Evolutionary conservation across 1,139 yeast species (phyloP).

Genomic region (Protomyces pachydermus): DNA sequence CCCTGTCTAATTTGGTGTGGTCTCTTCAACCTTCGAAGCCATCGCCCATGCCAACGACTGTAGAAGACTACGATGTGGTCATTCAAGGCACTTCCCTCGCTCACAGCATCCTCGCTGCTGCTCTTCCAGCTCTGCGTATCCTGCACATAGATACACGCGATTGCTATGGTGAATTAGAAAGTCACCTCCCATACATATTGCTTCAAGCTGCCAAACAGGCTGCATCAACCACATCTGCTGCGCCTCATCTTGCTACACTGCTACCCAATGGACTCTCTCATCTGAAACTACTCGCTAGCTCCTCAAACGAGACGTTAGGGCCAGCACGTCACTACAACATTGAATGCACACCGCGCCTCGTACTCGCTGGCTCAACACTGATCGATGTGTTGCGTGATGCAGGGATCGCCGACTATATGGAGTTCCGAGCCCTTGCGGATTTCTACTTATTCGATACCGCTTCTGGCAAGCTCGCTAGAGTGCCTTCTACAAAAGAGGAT

Average conservation of each 20-base stretch:
- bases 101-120: constrained; percentile 81
- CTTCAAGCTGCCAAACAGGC: constrained; percentile 60
- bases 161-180: constrained; percentile 82
- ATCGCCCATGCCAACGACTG: background rate
- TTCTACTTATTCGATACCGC: constrained; percentile 73
- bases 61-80: constrained; percentile 64
- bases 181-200: constrained; percentile 82
- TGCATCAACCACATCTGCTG: constrained; percentile 38
- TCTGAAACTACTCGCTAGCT: background rate
- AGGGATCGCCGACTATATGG: constrained; percentile 83
- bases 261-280: background rate
- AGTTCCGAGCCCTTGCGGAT: constrained; percentile 79
- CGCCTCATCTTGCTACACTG: background rate
- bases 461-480: constrained; percentile 42
- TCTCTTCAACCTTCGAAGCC: background rate
- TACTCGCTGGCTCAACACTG: constrained; percentile 84
- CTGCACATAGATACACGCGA: constrained; percentile 71
- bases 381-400: constrained; percentile 71
- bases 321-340: constrained; percentile 74
- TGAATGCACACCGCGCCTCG: constrained; percentile 79
- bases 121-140: background rate
- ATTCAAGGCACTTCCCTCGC: constrained; percentile 89
- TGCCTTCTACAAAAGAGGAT: constrained; percentile 79
- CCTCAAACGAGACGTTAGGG: background rate
- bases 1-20: no score